These are phyloP conservation scores for Haplosporangium sp. DNA, from an alignment of 371 early-diverging fungal genomes.

Conservation along the genomic window DNA sequence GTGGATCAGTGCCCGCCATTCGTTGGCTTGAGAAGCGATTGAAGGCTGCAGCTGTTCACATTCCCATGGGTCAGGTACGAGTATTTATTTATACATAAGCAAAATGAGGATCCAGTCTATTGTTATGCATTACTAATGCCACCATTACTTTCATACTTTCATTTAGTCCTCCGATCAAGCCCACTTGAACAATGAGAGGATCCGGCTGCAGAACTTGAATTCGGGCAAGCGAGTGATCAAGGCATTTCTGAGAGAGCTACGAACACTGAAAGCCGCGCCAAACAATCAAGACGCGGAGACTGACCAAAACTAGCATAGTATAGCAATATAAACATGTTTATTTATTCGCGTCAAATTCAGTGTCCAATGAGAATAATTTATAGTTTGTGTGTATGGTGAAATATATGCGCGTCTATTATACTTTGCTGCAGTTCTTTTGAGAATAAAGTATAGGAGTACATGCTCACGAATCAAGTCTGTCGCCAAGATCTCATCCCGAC, in stretches of 20 bases:
- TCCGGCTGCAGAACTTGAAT: slow-evolving; percentile 75
- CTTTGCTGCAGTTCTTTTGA: no score
- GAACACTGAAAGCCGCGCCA: slow-evolving; percentile 22
- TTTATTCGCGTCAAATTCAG: no score
- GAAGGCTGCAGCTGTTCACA: slow-evolving; percentile 77
- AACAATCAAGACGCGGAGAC: background rate
- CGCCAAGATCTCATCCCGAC: no score
- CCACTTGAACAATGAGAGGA: slow-evolving; percentile 83
- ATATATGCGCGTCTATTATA: no score
- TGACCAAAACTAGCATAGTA: background rate
- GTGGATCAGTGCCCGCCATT: slow-evolving; percentile 87
- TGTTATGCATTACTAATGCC: no score
- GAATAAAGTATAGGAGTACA: no score
- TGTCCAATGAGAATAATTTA: background rate
- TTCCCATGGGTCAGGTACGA: slow-evolving; percentile 83
- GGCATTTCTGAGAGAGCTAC: slow-evolving; percentile 57
- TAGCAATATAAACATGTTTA: no score
- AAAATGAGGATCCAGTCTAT: no score
- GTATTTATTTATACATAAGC: background rate
- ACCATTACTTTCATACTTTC: no score
- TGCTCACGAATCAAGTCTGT: no score
- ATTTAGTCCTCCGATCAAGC: slow-evolving; percentile 83
- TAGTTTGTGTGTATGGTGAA: no score
- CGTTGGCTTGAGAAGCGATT: slow-evolving; percentile 83
- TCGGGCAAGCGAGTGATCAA: slow-evolving; percentile 77